These are phyloP conservation scores for Gnomoniopsis smithogilvyi DNA, from an alignment of 2,329 filamentous ascomycete genomes.

Conservation along the genomic window DNA sequence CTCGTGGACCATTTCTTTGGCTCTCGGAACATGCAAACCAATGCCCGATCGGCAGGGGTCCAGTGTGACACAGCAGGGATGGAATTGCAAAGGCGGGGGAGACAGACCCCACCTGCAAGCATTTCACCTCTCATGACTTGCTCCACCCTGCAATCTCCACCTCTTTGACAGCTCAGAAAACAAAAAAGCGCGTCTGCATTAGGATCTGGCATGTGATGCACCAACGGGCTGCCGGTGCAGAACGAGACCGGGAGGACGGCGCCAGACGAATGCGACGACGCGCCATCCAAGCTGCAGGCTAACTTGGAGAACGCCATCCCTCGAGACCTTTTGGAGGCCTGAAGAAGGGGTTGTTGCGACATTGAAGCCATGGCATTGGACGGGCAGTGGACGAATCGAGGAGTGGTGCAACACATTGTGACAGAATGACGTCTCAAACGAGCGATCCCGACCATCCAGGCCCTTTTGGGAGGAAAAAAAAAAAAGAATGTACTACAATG, in stretches of 20 bases:
- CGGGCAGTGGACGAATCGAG: background rate
- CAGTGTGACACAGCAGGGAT: background rate
- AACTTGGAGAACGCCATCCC: background rate
- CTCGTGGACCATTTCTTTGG: background rate
- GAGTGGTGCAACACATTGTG: background rate
- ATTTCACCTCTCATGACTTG: background rate
- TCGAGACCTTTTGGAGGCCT: background rate
- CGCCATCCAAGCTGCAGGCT: background rate
- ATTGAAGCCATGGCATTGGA: background rate
- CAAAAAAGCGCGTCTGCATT: background rate
- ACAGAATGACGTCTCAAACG: background rate
- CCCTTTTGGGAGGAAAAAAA: too few relatives aligned
- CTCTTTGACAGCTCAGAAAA: background rate
- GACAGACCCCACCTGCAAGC: background rate
- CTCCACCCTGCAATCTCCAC: background rate
- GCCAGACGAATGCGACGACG: constrained; percentile 3
- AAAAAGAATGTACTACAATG: too few relatives aligned
- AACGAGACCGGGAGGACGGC: background rate
- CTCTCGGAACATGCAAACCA: background rate
- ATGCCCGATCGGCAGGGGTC: background rate
- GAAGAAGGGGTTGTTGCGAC: background rate
- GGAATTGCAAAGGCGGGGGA: background rate
- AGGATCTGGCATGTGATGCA: constrained; percentile 10
- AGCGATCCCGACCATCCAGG: too few relatives aligned
- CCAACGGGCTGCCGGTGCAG: background rate